phyloP scores from a whole-genome alignment of 2,329 filamentous ascomycete genomes.

The Neofusicoccum laricinum region DNA sequence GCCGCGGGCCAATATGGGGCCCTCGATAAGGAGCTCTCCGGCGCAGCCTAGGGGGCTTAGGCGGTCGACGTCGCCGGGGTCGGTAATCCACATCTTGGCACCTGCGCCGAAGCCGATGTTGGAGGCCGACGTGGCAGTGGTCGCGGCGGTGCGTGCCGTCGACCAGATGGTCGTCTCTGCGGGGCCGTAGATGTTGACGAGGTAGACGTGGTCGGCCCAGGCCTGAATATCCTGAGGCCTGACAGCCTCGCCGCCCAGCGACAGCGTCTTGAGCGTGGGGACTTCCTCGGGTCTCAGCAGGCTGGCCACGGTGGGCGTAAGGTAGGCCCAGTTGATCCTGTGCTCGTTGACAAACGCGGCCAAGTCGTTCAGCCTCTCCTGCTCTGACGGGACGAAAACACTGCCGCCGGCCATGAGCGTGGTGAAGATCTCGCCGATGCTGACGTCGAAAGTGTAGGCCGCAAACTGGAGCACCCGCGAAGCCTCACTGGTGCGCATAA shows the following conservation, averaged over 20 bases:
- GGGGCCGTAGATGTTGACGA: background rate
- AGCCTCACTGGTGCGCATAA: slow-evolving; percentile 19
- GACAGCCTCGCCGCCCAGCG: slow-evolving; percentile 33
- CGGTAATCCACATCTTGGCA: slow-evolving; percentile 25
- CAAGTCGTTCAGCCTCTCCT: slow-evolving; percentile 42
- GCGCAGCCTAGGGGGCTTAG: slow-evolving; percentile 33
- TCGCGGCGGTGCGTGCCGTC: slow-evolving; percentile 19
- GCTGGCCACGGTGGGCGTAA: slow-evolving; percentile 39
- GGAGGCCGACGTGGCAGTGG: background rate
- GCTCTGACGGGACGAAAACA: slow-evolving; percentile 33
- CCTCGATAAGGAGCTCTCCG: slow-evolving; percentile 35
- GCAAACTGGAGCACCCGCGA: background rate
- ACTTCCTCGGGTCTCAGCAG: slow-evolving; percentile 37
- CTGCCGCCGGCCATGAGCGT: slow-evolving; percentile 38
- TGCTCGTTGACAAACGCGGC: slow-evolving; percentile 38
- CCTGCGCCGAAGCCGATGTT: background rate
- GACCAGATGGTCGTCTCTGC: background rate
- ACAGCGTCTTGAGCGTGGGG: slow-evolving; percentile 34
- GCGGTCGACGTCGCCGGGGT: slow-evolving; percentile 25
- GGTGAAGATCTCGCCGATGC: slow-evolving; percentile 33
- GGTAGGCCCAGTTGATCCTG: slow-evolving; percentile 27
- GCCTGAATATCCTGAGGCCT: slow-evolving; percentile 12
- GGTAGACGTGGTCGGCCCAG: slow-evolving; percentile 15
- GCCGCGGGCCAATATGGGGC: slow-evolving; percentile 31
- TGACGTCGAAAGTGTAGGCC: slow-evolving; percentile 29